Percentiles rank a stretch among this genome's conserved stretches.
Evolutionary conservation across 352 stramenopile species (phyloP).

Genomic region (Albugo laibachii): DNA sequence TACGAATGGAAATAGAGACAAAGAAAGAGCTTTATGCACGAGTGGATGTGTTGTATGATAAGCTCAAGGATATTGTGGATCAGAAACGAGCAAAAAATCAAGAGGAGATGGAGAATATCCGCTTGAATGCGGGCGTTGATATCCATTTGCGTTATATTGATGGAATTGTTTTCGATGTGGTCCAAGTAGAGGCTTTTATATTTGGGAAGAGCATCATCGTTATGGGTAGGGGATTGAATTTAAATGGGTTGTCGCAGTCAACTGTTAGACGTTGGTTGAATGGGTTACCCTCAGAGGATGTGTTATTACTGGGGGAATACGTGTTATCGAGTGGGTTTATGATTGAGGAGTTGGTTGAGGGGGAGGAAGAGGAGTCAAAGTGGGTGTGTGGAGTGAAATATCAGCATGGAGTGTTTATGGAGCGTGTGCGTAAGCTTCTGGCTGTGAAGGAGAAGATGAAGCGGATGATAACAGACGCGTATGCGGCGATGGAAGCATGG

Average conservation of each 20-base stretch:
- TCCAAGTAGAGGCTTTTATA: conserved; percentile 5
- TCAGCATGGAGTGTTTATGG: conserved; percentile 29
- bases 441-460: conserved; percentile 13
- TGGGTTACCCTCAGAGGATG: too few species aligned
- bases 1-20: conserved; percentile 65
- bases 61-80: conserved; percentile 24
- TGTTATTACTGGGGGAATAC: conserved; percentile 6
- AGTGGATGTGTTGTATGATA: conserved; percentile 47
- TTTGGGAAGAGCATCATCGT: conserved; percentile 33
- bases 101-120: conserved; percentile 21
- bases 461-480: conserved; percentile 16
- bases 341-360: conserved; percentile 5
- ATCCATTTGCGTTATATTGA: conserved; percentile 29
- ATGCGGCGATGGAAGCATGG: conserved; percentile 28
- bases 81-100: conserved; percentile 18
- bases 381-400: conserved; percentile 32
- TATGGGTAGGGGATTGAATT: conserved; percentile 12
- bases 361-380: conserved; percentile 6
- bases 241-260: background rate
- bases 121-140: conserved; percentile 17
- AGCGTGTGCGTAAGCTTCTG: conserved; percentile 12
- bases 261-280: background rate
- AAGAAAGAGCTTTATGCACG: conserved; percentile 64
- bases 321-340: conserved; percentile 6
- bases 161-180: conserved; percentile 35